Evolutionary conservation across 140 eudicot genomes (phyloP).

Genomic region (Bidens hawaiensis): DNA sequence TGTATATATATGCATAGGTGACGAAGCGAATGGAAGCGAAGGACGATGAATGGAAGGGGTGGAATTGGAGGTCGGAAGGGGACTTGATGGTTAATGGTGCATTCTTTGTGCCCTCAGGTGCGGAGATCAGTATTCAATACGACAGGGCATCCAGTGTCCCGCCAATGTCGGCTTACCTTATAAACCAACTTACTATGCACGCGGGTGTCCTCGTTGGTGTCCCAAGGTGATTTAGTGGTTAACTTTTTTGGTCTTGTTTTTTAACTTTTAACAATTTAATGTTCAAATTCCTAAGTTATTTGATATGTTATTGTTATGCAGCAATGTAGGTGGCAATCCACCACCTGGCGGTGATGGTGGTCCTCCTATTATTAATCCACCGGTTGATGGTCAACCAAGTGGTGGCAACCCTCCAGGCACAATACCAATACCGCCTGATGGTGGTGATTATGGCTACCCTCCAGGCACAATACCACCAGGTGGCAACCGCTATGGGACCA

Average conservation of each 20-base stretch:
- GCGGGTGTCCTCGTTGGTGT: constrained; percentile 67
- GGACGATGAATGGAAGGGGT: constrained; percentile 55
- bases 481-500: constrained; percentile 17
- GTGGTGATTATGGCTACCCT: constrained; percentile 18
- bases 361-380: constrained; percentile 15
- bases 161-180: constrained; percentile 59
- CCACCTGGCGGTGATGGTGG: constrained; percentile 9
- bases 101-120: constrained; percentile 80
- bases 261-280: neutral
- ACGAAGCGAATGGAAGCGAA: constrained; percentile 77
- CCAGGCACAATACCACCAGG: constrained; percentile 20
- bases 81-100: constrained; percentile 83
- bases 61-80: constrained; percentile 94
- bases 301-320: constrained; percentile 17
- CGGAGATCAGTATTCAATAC: constrained; percentile 43
- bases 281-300: neutral
- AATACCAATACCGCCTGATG: constrained; percentile 22
- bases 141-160: constrained; percentile 61
- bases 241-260: neutral
- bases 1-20: constrained; percentile 46
- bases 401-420: constrained; percentile 26
- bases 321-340: constrained; percentile 20
- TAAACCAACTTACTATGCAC: constrained; percentile 69
- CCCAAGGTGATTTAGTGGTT: constrained; percentile 42
- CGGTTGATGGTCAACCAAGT: constrained; percentile 24